Conservation (phyloP, 805 yeast genomes). For the Zygosaccharomyces rouxii region DNA sequence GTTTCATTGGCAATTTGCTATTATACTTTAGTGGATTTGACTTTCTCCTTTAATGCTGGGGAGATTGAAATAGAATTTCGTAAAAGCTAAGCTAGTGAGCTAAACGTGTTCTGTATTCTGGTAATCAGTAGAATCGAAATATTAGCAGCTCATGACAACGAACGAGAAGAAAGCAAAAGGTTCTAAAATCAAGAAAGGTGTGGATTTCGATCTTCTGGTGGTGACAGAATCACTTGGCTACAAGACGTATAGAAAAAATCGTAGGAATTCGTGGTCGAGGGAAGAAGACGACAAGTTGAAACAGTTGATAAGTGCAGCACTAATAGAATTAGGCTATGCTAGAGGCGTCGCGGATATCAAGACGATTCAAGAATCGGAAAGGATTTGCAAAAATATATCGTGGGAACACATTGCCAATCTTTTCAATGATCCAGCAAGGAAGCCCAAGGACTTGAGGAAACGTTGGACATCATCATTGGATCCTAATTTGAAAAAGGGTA, state of each 20-base stretch:
- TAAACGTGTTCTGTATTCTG: neutral
- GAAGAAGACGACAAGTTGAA: slow-evolving; percentile 64
- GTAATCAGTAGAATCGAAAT: neutral
- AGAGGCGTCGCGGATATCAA: slow-evolving; percentile 35
- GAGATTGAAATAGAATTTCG: neutral
- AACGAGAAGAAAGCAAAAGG: slow-evolving; percentile 12
- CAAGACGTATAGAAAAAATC: slow-evolving; percentile 61
- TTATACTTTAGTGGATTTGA: neutral
- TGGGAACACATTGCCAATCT: slow-evolving; percentile 58
- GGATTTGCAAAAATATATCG: slow-evolving; percentile 39
- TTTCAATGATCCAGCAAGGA: slow-evolving; percentile 48
- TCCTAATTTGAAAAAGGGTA: slow-evolving; percentile 76
- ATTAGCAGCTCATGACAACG: neutral
- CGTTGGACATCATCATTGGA: slow-evolving; percentile 84
- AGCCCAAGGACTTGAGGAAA: slow-evolving; percentile 78
- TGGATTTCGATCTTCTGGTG: slow-evolving; percentile 39
- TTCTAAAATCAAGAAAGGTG: slow-evolving; percentile 21
- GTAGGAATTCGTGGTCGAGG: slow-evolving; percentile 68
- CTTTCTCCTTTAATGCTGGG: neutral
- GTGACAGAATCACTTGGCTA: slow-evolving; percentile 71
- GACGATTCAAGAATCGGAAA: slow-evolving; percentile 27
- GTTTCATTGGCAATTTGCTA: too few relatives aligned
- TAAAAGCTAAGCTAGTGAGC: neutral
- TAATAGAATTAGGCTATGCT: slow-evolving; percentile 34
- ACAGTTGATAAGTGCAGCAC: slow-evolving; percentile 38